Evolutionary conservation across 2,329 filamentous ascomycete species (phyloP).

Genomic region (Epicoccum nigrum): DNA sequence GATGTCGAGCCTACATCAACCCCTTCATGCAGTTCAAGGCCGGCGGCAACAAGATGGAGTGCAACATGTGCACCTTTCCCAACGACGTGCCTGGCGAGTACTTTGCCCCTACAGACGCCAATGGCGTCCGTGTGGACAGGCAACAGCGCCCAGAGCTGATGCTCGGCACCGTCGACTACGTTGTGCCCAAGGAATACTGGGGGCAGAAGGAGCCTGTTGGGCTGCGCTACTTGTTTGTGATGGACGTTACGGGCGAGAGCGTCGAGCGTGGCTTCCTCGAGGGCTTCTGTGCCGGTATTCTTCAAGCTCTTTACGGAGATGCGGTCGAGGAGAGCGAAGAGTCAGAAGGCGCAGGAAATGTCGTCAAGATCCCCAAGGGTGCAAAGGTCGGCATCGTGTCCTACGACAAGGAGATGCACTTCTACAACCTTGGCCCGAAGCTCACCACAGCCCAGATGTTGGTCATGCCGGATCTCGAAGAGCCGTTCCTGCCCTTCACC

Average conservation of each 20-base stretch:
- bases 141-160: conserved; percentile 88
- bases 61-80: conserved; percentile 96
- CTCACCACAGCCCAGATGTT: conserved; percentile 94
- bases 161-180: conserved; percentile 91
- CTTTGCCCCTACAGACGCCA: conserved; percentile 87
- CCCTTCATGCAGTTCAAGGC: conserved; percentile 98
- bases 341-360: conserved; percentile 58
- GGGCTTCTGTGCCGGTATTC: conserved; percentile 87
- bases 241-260: conserved; percentile 91
- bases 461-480: conserved; percentile 96
- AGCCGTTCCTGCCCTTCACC: conserved; percentile 91
- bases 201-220: conserved; percentile 84
- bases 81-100: conserved; percentile 94
- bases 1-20: conserved; percentile 97
- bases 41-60: conserved; percentile 95
- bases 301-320: conserved; percentile 80
- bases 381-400: conserved; percentile 94
- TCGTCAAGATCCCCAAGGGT: conserved; percentile 71
- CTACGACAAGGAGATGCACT: conserved; percentile 95
- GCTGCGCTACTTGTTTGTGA: conserved; percentile 84
- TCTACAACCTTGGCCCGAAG: conserved; percentile 86
- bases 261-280: conserved; percentile 90
- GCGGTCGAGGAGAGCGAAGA: conserved; percentile 48
- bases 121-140: conserved; percentile 85
- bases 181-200: conserved; percentile 99